Conservation (phyloP, 225 moss, liverwort and hornwort species). For the Thuidium tamariscinum region DNA sequence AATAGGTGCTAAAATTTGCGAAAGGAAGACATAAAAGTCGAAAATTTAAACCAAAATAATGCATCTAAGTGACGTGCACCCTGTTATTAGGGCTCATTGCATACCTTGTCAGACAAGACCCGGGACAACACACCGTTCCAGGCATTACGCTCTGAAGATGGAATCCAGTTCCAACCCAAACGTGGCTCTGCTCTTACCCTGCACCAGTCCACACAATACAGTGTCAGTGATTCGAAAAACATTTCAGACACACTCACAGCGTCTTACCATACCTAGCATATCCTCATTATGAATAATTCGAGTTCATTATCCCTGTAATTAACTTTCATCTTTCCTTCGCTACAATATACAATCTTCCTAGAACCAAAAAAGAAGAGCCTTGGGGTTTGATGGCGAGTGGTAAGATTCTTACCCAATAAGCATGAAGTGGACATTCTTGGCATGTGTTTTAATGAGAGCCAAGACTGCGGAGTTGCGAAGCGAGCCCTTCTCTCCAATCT, state of each 20-base stretch:
- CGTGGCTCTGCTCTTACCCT: conserved; percentile 78
- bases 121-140: conserved; percentile 84
- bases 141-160: conserved; percentile 56
- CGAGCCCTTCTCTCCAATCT: conserved; percentile 60
- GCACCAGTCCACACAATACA: neutral
- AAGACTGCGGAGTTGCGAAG: conserved; percentile 62
- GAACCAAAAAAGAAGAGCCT: neutral
- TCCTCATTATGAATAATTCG: neutral
- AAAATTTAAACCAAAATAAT: neutral
- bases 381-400: neutral
- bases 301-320: neutral
- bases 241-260: neutral
- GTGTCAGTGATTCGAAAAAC: neutral
- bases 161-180: conserved; percentile 73
- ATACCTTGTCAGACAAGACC: conserved; percentile 59
- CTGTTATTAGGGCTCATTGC: neutral
- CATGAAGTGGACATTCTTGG: conserved; percentile 74
- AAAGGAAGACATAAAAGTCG: neutral
- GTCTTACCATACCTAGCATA: neutral
- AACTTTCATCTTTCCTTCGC: neutral
- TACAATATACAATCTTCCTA: neutral
- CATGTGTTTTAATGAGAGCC: conserved; percentile 60
- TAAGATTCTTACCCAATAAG: conserved; percentile 38
- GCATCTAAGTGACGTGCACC: neutral
- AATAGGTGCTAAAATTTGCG: neutral